Evolutionary conservation across 768 basidiomycete genomes (phyloP), one percentile per base, ranked within the genome.

Genomic region (Leccinum incarnatum): DNA sequence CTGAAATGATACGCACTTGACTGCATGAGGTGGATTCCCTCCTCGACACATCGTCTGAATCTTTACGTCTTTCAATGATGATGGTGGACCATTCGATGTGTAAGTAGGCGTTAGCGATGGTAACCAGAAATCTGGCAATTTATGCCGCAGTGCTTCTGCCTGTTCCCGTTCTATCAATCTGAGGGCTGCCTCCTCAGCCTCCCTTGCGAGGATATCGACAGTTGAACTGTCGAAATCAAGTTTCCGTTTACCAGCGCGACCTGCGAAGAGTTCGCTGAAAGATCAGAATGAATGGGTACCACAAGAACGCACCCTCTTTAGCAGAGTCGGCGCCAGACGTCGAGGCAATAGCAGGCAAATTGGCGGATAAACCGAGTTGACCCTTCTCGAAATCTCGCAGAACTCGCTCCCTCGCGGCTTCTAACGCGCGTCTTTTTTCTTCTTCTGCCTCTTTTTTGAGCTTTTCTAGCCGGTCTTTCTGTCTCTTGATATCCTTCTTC

Each of bases 111-210:
- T 95, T 25, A 98, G 75, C 0, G 91, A 94, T 2, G 95, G 95
- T 40, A 99, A 79, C 97, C 97, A 99, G 71, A 97, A 99, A 67
- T 97, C 95, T 2, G 97, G 95, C 3, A 98, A 81, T 72, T 98
- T 97, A 59, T 85, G 83, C 59, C 88, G 91, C 57, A 96, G 76
- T 3, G 88, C 83, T 61, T 94, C 93, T 0, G 89, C 88, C 64
- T 92, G 90, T 71, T 97, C 94, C 34, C 81, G 79, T 68, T 94
- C 91, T 50, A 98, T 93, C 66, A 88, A 77, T 32, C 81, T 80
- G 51, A 95, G 75, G 0, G 97, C 97, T 19, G 86, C 87, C 58
- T 95, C 92, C 69, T 98, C 95, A 1, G 94, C 95, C 68, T 93
- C 90, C 25, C 78, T 78, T 30, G 89, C 83, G 23, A 93, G 79